Base-by-base conservation (phyloP, 805 yeast genomes). In the Lachancea nothofagi region DNA sequence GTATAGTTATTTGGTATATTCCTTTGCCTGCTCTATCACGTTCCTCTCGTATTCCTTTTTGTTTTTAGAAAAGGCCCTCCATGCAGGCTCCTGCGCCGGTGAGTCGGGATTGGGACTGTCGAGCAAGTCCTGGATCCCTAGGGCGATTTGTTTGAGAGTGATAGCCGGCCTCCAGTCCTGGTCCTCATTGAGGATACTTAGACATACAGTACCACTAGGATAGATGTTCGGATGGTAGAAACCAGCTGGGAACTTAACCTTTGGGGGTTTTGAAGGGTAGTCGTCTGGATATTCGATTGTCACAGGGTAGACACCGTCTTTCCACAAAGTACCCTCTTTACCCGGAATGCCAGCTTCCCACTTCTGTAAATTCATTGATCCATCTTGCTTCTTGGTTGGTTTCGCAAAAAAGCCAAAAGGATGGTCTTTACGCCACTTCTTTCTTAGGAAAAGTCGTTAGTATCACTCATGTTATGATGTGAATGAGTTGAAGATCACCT, bases 291-390 rank as follows among this genome's bases (percentile, higher is more conserved):
- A 93, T 7, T 70, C 64, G 26, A 93, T 78, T 2, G 88, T 77
- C 27, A 93, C 68, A 10, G 96, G 96, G 59, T 78, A 93, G 0
- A 82, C 76, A n/a, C 90, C 97, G 37, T 83, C 84, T 19, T 76
- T 86, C 97, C 97, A 93, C 14, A 79, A 54, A 2, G 98, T 88
- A 48, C 77, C 77, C 29, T 77, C 71, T 60, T 84, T 89, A 8
- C 99, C 99, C 7, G 98, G 98, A 40, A 93, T 83, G 19, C 97
- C 97, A 13, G 96, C 94, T 12, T 77, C 78, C 99, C 99, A 93
- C 54, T 65, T 73, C 55, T 83, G 83, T 46, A 93, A 70, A 61
- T 93, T 88, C 46, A 93, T 69, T 0, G 87, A 68, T 3, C 98
- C 98, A 55, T 88, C 95, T 1, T 69, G 54, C n/a, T 72, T 69